phyloP scores from a whole-genome alignment of 2,329 filamentous ascomycete genomes.

The Proliferodiscus dingleyae region DNA sequence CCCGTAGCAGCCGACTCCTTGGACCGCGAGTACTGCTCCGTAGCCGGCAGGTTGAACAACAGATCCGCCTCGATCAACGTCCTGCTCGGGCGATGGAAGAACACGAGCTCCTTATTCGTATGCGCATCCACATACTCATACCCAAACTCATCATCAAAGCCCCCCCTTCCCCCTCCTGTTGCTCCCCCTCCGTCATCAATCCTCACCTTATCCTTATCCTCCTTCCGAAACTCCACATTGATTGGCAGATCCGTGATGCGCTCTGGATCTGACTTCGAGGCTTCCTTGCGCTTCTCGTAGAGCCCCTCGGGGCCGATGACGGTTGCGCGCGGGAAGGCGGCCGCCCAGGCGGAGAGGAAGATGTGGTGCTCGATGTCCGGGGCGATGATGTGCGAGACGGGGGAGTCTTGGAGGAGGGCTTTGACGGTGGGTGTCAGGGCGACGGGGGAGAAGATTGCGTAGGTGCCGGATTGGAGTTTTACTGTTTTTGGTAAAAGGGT shows the following conservation, averaged over 20 bases:
- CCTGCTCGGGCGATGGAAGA: slow-evolving; percentile 72
- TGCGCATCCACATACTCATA: slow-evolving; percentile 78
- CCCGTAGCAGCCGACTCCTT: slow-evolving; percentile 51
- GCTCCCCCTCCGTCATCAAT: too few species aligned
- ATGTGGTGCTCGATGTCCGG: slow-evolving; percentile 94
- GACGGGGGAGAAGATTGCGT: slow-evolving; percentile 90
- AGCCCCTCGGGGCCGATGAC: slow-evolving; percentile 81
- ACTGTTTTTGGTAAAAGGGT: slow-evolving; percentile 45
- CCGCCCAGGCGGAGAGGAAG: slow-evolving; percentile 80
- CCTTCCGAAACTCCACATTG: too few species aligned
- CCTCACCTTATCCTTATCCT: too few species aligned
- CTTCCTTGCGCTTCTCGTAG: slow-evolving; percentile 70
- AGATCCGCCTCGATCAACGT: slow-evolving; percentile 87
- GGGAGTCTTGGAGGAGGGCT: slow-evolving; percentile 58
- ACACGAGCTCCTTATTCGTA: slow-evolving; percentile 81
- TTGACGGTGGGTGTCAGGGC: slow-evolving; percentile 73
- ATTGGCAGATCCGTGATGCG: slow-evolving; percentile 44
- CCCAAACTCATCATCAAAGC: slow-evolving; percentile 84
- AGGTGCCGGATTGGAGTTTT: slow-evolving; percentile 67
- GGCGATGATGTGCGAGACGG: slow-evolving; percentile 79
- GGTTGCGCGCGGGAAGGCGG: slow-evolving; percentile 70
- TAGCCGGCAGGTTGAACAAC: slow-evolving; percentile 83
- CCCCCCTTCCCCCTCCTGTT: too few species aligned
- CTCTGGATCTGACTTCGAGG: slow-evolving; percentile 50
- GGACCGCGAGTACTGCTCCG: slow-evolving; percentile 71